Conservation (phyloP, 2,329 filamentous ascomycete genomes). For the Alternaria dauci region DNA sequence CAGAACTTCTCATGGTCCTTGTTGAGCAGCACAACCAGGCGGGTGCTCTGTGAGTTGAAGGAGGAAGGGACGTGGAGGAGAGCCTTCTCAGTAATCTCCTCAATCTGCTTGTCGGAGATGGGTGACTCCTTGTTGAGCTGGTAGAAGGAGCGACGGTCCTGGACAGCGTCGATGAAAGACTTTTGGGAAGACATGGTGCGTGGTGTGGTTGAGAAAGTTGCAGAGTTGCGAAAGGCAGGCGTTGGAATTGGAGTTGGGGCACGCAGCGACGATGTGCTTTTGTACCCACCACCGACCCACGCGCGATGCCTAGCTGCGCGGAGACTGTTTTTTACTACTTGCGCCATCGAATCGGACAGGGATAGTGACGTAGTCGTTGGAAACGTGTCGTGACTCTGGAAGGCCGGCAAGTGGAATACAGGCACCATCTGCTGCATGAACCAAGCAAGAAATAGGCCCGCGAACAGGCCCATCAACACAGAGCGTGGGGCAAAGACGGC, state of each 20-base stretch:
- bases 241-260: slow-evolving; percentile 11
- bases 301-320: slow-evolving; percentile 36
- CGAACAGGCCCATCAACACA: slow-evolving; percentile 34
- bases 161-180: slow-evolving; percentile 69
- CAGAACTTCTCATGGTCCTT: slow-evolving; percentile 88
- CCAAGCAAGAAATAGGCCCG: slow-evolving; percentile 39
- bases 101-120: slow-evolving; percentile 66
- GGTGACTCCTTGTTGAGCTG: slow-evolving; percentile 70
- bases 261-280: slow-evolving; percentile 21
- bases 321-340: slow-evolving; percentile 47
- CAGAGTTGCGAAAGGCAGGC: slow-evolving; percentile 9
- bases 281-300: slow-evolving; percentile 26
- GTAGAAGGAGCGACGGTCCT: slow-evolving; percentile 75
- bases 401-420: slow-evolving; percentile 28
- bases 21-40: slow-evolving; percentile 79
- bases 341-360: slow-evolving; percentile 35
- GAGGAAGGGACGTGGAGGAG: slow-evolving; percentile 76
- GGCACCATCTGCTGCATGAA: slow-evolving; percentile 33
- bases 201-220: slow-evolving; percentile 28
- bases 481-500: slow-evolving; percentile 24
- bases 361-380: slow-evolving; percentile 18
- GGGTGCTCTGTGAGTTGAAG: slow-evolving; percentile 89
- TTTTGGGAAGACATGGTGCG: slow-evolving; percentile 51
- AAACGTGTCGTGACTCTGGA: slow-evolving; percentile 10
- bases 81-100: slow-evolving; percentile 67